Base-by-base conservation (phyloP, 192 early-diverging fungal species). In the Coemansia sp. region DNA sequence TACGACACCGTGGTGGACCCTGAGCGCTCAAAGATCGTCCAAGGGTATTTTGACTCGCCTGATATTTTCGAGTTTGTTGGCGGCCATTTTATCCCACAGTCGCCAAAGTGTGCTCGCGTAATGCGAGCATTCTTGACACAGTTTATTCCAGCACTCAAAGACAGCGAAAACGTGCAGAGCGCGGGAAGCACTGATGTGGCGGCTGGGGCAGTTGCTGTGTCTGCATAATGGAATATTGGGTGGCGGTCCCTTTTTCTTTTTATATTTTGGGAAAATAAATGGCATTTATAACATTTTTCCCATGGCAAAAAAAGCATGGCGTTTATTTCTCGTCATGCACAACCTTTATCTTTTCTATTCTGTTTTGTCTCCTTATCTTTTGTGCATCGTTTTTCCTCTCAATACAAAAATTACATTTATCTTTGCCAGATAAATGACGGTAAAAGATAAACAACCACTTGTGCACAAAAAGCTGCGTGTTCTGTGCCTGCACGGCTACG, bases 401-500 rank as follows among this genome's bases (percentile, higher is more conserved):
- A 10, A 55, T 24, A 55, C 19, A 60, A 47, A 50, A 47, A 47
- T 15, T n/a, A 60, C 12, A 15, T n/a, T 45, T 59, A 9, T 58
- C 19, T 6, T 23, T 58, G 38, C 1, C 39, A 49, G 23, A 17
- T 29, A 22, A 47, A 60, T 49, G 17, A 14, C 29, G 17, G 27
- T 37, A 45, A 11, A 14, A 58, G 53, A 55, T n/a, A 55, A 32
- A 14, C 23, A 55, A 14, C 23, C 4, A 19, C 29, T 21, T 5
- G 22, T 21, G 21, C 21, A 23, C 50, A 41, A 70, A 12, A 12
- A 51, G 45, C 73, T 79, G 39, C 69, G 68, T 32, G 66, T 83
- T 35, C 51, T 83, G n/a, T 79, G 76, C 32, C 60, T 83, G 53
- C 82, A 83, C 35, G 82, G 82, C 2, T 79, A 83, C 47, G 70